Conservation (phyloP, 108 stramenopile species). For the Skeletonema potamos region DNA sequence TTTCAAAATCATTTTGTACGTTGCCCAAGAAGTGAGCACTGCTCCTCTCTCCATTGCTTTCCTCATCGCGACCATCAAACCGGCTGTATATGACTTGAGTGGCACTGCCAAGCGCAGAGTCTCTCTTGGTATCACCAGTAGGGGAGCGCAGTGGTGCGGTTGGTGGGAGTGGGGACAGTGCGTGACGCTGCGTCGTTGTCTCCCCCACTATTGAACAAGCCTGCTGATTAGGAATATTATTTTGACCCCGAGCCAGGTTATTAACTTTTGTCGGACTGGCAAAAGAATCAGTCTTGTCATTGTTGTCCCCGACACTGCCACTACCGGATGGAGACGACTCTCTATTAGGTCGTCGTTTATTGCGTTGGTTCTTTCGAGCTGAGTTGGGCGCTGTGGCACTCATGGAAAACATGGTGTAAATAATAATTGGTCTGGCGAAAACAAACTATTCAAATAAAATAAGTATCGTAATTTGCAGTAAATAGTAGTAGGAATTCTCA, state of each 20-base stretch:
- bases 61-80: background rate
- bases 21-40: background rate
- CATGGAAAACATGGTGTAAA: slow-evolving; percentile 8
- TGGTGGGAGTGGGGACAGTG: background rate
- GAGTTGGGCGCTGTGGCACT: background rate
- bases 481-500: too few species aligned
- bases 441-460: too few species aligned
- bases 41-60: background rate
- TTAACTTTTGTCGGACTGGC: background rate
- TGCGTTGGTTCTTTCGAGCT: background rate
- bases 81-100: background rate
- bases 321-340: background rate
- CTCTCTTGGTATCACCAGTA: background rate
- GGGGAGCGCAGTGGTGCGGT: background rate
- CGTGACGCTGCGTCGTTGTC: background rate
- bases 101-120: too few species aligned
- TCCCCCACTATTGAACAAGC: background rate
- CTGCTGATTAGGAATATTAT: background rate
- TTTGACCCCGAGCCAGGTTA: background rate
- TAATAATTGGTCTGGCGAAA: too few species aligned
- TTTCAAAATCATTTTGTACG: background rate
- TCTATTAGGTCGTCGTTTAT: background rate
- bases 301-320: background rate
- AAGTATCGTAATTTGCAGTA: too few species aligned
- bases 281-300: background rate